Percentiles rank a stretch among this genome's conserved stretches.
Evolutionary conservation across 1,139 yeast species (phyloP).

Genomic region (Diutina scorzettiae): DNA sequence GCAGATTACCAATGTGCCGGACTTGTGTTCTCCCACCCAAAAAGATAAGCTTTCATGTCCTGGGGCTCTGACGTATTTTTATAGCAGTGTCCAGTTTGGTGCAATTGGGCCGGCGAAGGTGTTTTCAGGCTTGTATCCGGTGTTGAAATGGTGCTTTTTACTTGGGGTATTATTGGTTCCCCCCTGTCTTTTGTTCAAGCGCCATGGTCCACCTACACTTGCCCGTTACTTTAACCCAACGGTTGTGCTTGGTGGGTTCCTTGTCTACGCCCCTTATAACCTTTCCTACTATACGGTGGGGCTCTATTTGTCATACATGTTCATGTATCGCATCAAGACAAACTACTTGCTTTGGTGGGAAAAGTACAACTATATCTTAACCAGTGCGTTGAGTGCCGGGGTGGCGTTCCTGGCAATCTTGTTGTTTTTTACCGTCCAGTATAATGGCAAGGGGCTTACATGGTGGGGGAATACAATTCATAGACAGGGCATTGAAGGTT

Average conservation of each 20-base stretch:
- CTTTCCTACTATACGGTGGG: constrained; percentile 12
- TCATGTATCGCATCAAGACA: constrained; percentile 11
- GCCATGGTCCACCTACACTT: constrained; percentile 9
- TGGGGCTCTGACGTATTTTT: constrained; percentile 12
- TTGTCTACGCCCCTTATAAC: constrained; percentile 11
- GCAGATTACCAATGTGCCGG: constrained; percentile 11
- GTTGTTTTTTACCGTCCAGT: constrained; percentile 10
- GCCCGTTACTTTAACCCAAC: constrained; percentile 11
- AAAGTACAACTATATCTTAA: constrained; percentile 11
- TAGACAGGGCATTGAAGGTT: constrained; percentile 9
- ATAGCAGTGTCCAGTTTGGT: constrained; percentile 11
- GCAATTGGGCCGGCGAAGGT: constrained; percentile 12
- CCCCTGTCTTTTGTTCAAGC: constrained; percentile 9
- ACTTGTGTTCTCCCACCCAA: constrained; percentile 10
- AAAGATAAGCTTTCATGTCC: constrained; percentile 10
- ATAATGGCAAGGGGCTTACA: constrained; percentile 8
- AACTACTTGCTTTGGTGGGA: constrained; percentile 11
- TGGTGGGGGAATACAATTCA: constrained; percentile 12
- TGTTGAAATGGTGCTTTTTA: constrained; percentile 11
- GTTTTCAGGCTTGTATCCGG: constrained; percentile 10
- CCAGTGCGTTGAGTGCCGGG: constrained; percentile 11
- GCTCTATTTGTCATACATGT: constrained; percentile 10
- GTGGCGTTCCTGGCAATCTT: constrained; percentile 11
- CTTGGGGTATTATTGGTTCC: constrained; percentile 10
- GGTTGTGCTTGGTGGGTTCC: constrained; percentile 11